Percentiles rank a stretch among this genome's conserved stretches.
phyloP scores from a whole-genome alignment of 140 eudicot genomes.

The Cichorium intybus region DNA sequence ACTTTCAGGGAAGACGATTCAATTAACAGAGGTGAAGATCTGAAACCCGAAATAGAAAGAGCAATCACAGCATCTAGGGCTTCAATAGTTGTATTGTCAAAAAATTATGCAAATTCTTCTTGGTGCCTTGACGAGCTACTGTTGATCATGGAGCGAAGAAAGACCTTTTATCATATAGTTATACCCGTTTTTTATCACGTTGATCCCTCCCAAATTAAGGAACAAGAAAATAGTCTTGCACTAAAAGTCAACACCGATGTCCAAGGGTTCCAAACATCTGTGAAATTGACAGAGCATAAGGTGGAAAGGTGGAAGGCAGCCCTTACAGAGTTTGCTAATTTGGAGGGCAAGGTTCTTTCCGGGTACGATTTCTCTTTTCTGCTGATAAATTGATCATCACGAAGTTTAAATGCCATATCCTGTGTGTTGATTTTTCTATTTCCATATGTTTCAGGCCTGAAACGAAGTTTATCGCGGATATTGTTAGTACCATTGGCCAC shows the following conservation, averaged over 20 bases:
- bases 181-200: constrained; percentile 35
- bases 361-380: constrained; percentile 15
- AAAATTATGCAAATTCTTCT: constrained; percentile 3
- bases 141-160: constrained; percentile 25
- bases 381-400: not conserved
- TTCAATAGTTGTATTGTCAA: constrained; percentile 28
- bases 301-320: constrained; percentile 32
- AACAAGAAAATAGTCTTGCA: not conserved
- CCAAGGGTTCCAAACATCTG: no score
- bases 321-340: constrained; percentile 24
- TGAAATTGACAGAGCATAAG: constrained; percentile 2
- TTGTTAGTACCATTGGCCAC: constrained; percentile 16
- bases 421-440: not conserved
- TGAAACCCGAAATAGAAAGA: constrained; percentile 6
- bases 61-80: constrained; percentile 28
- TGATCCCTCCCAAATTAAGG: constrained; percentile 24
- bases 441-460: constrained; percentile 28
- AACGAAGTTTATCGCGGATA: constrained; percentile 20
- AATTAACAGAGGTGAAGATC: not conserved
- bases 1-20: constrained; percentile 5
- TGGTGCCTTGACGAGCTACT: constrained; percentile 31
- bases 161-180: constrained; percentile 17
- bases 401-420: not conserved
- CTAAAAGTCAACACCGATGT: not conserved
- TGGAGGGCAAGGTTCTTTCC: constrained; percentile 15